Percentiles rank a stretch among this genome's conserved stretches.
Conservation (phyloP, 306 rosid genomes). For the Macrotyloma uniflorum region DNA sequence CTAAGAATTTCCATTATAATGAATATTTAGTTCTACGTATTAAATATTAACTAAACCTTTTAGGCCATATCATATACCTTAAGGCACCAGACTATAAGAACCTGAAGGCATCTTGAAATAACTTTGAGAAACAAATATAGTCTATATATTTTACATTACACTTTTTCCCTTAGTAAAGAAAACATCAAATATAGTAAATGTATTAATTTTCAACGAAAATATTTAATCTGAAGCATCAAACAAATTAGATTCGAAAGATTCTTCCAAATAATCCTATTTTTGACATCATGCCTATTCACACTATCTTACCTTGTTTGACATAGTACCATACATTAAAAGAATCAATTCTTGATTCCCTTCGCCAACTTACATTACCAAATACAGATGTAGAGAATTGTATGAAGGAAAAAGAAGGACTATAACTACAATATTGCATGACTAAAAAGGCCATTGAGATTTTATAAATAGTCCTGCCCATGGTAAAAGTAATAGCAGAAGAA, state of each 20-base stretch:
- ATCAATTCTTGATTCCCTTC: background rate
- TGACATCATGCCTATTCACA: constrained; percentile 3
- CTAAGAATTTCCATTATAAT: constrained; percentile 5
- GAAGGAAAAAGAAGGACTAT: background rate
- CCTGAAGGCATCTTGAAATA: constrained; percentile 25
- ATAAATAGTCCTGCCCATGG: background rate
- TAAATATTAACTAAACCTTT: constrained; percentile 10
- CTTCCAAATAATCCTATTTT: constrained; percentile 2
- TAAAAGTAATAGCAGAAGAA: constrained; percentile 18
- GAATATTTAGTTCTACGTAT: background rate
- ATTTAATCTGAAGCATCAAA: constrained; percentile 9
- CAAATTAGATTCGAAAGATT: constrained; percentile 23
- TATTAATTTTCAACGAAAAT: background rate
- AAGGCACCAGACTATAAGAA: background rate
- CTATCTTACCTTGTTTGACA: background rate
- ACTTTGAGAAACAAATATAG: constrained; percentile 8
- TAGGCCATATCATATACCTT: constrained; percentile 15
- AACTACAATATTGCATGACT: background rate
- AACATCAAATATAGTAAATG: constrained; percentile 35
- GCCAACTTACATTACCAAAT: constrained; percentile 23
- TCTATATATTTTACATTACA: constrained; percentile 7
- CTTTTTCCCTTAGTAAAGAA: constrained; percentile 11
- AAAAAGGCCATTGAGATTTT: background rate
- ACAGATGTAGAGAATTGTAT: background rate
- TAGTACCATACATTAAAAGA: constrained; percentile 4